Evolutionary conservation across 345 rosid species (phyloP).

Genomic region (Leavenworthia alabamica): DNA sequence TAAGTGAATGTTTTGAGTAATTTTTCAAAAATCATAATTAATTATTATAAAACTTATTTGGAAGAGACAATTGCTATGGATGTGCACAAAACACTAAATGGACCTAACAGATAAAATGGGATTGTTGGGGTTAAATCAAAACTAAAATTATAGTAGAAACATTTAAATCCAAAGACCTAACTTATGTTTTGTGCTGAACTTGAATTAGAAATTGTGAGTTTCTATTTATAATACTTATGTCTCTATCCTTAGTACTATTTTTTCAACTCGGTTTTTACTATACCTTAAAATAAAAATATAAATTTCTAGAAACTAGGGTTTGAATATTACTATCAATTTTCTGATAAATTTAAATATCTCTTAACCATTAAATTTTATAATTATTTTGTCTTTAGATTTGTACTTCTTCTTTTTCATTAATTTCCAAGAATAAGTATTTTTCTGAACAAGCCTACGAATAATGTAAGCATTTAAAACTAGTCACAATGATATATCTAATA

Average conservation of each 20-base stretch:
- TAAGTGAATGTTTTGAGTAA: too few relatives aligned
- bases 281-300: not conserved
- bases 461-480: not conserved
- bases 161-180: not conserved
- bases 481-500: not conserved
- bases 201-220: slow-evolving; percentile 1
- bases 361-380: not conserved
- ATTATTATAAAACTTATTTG: too few relatives aligned
- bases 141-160: not conserved
- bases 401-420: not conserved
- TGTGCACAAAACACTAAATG: slow-evolving; percentile 3
- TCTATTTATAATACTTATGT: not conserved
- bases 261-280: not conserved
- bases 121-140: not conserved
- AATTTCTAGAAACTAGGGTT: not conserved
- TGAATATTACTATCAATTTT: not conserved
- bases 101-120: slow-evolving; percentile 2
- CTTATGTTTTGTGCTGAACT: slow-evolving; percentile 5
- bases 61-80: too few relatives aligned
- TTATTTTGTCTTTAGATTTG: not conserved
- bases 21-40: too few relatives aligned
- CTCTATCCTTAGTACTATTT: slow-evolving; percentile 9
- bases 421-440: not conserved
- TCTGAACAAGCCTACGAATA: not conserved
- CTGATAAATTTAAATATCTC: not conserved